Evolutionary conservation across 345 rosid genomes (phyloP), one percentile per base, ranked within the genome.

Genomic region (Dovyalis caffra): DNA sequence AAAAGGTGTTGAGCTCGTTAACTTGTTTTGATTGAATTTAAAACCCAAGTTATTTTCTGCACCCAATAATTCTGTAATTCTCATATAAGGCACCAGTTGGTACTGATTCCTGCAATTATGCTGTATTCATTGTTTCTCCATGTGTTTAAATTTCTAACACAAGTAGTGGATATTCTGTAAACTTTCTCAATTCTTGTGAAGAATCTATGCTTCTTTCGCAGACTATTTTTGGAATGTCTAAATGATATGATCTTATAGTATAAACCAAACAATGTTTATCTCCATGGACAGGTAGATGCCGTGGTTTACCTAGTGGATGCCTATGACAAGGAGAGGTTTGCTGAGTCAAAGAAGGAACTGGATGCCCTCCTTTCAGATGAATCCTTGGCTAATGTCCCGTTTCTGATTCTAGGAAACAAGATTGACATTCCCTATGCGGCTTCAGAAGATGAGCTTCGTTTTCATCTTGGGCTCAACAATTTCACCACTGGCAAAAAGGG

Each of bases 221-320:
- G 23, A 15, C 28, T 12, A 35, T 37, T 58, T 70, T 33, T 28
- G 68, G 43, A 47, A 6, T 37, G 28, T 26, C 23, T 45, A 14
- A 4, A 6, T 11, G 14, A 31, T 61, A 3, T 47, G 51, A 33
- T 34, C 3, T 32, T 29, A 8, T 26, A 38, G 25, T 28, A 68
- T 35, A 37, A 73, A 35, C 28, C 61, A 45, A 64, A 21, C 60
- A 10, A 34, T 2, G 20, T 8, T 23, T 70, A 15, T 70, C 49
- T 61, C 58, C 3, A 3, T 63, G 61, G 34, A 51, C 73, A 88
- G 87, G 88, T 88, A 45, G 91, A 88, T 77, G 87, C 89, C 5
- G 89, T 85, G 33, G 91, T 88, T 25, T 88, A 88, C 86, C 78
- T 86, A 57, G 91, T 88, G 56, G 91, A 88, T 11, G 89, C 89